Evolutionary conservation across 225 moss, liverwort and hornwort genomes (phyloP).

Genomic region (Physcomitrellopsis africana): DNA sequence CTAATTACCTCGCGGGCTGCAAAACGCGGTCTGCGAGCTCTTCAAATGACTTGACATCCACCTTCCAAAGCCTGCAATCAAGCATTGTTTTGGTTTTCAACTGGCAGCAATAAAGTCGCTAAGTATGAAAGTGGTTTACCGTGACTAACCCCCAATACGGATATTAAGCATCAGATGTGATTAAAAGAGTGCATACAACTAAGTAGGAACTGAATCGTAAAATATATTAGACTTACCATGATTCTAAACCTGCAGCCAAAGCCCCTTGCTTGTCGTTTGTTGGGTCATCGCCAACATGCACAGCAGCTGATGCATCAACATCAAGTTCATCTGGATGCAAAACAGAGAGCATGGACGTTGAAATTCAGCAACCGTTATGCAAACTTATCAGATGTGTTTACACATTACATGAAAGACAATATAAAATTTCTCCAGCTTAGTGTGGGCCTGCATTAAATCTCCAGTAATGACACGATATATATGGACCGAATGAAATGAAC

Average conservation of each 20-base stretch:
- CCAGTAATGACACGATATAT: conserved; percentile 2
- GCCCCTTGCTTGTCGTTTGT: conserved; percentile 86
- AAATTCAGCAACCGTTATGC: conserved; percentile 5
- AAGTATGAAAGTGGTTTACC: background rate
- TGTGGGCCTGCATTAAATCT: conserved; percentile 9
- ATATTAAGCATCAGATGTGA: conserved; percentile 2
- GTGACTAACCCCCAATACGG: background rate
- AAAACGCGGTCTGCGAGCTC: conserved; percentile 71
- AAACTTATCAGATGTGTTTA: background rate
- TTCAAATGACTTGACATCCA: conserved; percentile 77
- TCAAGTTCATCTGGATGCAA: conserved; percentile 58
- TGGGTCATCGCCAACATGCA: conserved; percentile 91
- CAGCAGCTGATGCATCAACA: conserved; percentile 57
- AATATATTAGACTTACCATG: conserved; percentile 60
- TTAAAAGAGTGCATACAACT: background rate
- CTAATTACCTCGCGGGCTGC: conserved; percentile 38
- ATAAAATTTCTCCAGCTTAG: background rate
- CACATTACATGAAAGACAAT: background rate
- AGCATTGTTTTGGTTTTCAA: background rate
- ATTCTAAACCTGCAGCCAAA: conserved; percentile 74
- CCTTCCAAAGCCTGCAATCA: conserved; percentile 87
- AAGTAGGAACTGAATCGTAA: background rate
- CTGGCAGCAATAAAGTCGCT: background rate
- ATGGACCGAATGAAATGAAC: background rate
- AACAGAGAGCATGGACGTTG: background rate